Base-by-base conservation (phyloP, 441 rosid genomes). In the Biscutella laevigata region DNA sequence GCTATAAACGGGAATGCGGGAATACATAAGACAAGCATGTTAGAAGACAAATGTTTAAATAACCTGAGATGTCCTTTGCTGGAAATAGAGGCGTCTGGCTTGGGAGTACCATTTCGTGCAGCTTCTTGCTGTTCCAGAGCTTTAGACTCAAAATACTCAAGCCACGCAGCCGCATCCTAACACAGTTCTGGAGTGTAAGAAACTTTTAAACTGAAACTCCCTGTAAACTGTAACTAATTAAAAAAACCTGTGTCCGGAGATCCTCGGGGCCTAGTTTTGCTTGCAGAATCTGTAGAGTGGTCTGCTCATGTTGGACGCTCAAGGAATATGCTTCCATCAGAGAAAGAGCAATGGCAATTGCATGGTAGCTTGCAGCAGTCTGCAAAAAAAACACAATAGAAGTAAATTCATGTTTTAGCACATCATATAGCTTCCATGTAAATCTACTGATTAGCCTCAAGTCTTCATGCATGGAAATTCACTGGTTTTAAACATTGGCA, bases 361-460 rank as follows among this genome's bases (percentile, higher is more conserved):
- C 92, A 64, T 84, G 92, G 72, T 84, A 84, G 59, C 92, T 84
- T 41, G 88, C 86, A 69, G 88, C 92, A 67, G 92, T 84, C 92
- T 84, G 76, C n/a, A n/a, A 17, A 39, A 70, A 47, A 63, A 47
- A 16, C 27, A 44, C 10, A 40, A 28, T 15, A n/a, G n/a, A n/a
- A n/a, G n/a, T n/a, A n/a, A n/a, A 16, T 36, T 37, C 14, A 25
- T 39, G 20, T 53, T 46, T 44, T 50, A 28, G 36, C 2, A 36
- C 33, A 11, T 14, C 59, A 40, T 20, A 8, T 15, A 27, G 47
- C 41, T 50, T 35, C 47, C 41, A 40, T 3, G 5, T 12, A n/a
- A 4, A n/a, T n/a, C n/a, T n/a, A n/a, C n/a, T n/a, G n/a, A n/a
- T n/a, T n/a, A n/a, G n/a, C n/a, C n/a, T n/a, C n/a, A n/a, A n/a